phyloP scores from a whole-genome alignment of 345 rosid genomes.

The Garcia nutans region DNA sequence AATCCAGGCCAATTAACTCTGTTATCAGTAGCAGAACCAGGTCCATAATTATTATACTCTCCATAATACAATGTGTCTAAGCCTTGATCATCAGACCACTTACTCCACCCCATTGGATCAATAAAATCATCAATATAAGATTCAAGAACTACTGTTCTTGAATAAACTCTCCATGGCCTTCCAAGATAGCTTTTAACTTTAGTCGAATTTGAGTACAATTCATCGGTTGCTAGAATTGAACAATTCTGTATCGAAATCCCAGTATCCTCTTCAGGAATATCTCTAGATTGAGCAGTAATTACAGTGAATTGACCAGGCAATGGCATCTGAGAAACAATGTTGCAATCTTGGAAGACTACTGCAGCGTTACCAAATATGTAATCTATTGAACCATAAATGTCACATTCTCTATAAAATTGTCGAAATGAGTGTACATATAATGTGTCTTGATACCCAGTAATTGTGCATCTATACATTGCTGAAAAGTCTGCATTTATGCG shows the following conservation, averaged over 20 bases:
- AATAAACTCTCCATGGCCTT: conserved; percentile 69
- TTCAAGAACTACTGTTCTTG: conserved; percentile 58
- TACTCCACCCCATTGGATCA: conserved; percentile 60
- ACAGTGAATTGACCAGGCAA: conserved; percentile 63
- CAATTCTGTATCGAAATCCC: conserved; percentile 86
- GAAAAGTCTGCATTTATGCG: conserved; percentile 66
- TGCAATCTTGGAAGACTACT: conserved; percentile 66
- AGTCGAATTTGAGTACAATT: conserved; percentile 34
- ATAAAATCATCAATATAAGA: conserved; percentile 70
- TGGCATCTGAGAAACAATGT: conserved; percentile 64
- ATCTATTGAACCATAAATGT: conserved; percentile 68
- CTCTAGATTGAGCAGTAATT: conserved; percentile 74
- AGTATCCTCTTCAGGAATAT: conserved; percentile 55
- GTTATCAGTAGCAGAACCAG: conserved; percentile 55
- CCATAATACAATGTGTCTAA: conserved; percentile 65
- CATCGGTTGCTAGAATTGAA: conserved; percentile 55
- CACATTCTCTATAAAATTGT: conserved; percentile 80
- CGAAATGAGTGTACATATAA: conserved; percentile 66
- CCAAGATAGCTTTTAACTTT: conserved; percentile 65
- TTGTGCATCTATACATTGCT: conserved; percentile 56
- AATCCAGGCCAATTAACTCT: conserved; percentile 41
- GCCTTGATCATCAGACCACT: conserved; percentile 50
- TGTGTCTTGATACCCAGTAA: conserved; percentile 73
- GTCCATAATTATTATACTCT: conserved; percentile 75
- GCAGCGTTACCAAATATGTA: conserved; percentile 79